These are phyloP conservation scores for Suillus hirtellus DNA, from an alignment of 768 basidiomycete genomes.

Conservation along the genomic window DNA sequence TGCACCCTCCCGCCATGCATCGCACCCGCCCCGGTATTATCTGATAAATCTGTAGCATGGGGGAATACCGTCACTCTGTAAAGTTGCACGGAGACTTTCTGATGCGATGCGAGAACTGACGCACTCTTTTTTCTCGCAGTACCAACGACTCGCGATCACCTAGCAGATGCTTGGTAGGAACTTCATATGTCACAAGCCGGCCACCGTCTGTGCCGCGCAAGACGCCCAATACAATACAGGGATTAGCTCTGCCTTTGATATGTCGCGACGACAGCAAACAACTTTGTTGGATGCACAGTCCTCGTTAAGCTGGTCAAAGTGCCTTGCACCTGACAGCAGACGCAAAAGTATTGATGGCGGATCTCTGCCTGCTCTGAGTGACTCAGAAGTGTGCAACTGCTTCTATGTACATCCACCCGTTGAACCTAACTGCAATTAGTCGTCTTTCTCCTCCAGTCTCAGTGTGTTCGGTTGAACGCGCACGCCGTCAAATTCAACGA, in stretches of 20 bases:
- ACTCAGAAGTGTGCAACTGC: constrained; percentile 62
- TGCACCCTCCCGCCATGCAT: no score
- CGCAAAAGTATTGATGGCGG: constrained; percentile 74
- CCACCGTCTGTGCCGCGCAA: constrained; percentile 60
- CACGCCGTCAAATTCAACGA: constrained; percentile 70
- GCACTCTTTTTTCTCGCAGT: constrained; percentile 28
- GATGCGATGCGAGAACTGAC: constrained; percentile 2
- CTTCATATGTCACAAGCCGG: constrained; percentile 45
- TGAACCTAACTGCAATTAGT: constrained; percentile 27
- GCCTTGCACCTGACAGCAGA: constrained; percentile 65
- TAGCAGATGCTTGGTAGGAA: constrained; percentile 54
- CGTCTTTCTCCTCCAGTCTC: constrained; percentile 38
- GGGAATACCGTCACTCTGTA: no score
- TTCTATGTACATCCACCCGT: neutral
- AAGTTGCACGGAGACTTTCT: no score
- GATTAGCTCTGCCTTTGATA: constrained; percentile 62
- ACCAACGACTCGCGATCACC: constrained; percentile 50
- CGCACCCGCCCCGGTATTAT: no score
- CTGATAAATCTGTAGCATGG: no score
- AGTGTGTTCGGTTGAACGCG: constrained; percentile 53
- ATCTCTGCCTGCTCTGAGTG: constrained; percentile 51
- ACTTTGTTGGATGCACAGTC: constrained; percentile 58
- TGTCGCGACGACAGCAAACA: constrained; percentile 66
- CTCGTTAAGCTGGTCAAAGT: constrained; percentile 77
- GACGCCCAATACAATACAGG: constrained; percentile 44